These are phyloP conservation scores for Leptosphaerulina australis DNA, from an alignment of 2,329 filamentous ascomycete genomes.

Conservation along the genomic window DNA sequence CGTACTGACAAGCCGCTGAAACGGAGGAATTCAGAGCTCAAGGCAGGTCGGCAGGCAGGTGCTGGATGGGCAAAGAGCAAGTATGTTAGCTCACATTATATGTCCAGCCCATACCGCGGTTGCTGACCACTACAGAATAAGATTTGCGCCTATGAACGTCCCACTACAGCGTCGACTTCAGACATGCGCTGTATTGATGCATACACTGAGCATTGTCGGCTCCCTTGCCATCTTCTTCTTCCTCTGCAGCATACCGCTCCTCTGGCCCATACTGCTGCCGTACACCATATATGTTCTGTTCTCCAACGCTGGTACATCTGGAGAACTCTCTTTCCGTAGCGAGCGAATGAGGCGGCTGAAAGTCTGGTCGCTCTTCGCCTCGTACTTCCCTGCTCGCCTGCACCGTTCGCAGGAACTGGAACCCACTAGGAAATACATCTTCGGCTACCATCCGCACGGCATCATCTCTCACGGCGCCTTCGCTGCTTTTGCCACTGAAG, in stretches of 20 bases:
- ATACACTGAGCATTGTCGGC: conserved; percentile 57
- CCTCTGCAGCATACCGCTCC: conserved; percentile 86
- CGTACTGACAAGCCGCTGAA: conserved; percentile 41
- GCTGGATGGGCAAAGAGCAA: conserved; percentile 59
- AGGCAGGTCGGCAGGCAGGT: conserved; percentile 60
- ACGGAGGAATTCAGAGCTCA: conserved; percentile 51
- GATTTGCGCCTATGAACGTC: conserved; percentile 85
- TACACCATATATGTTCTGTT: conserved; percentile 86
- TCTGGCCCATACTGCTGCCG: conserved; percentile 78
- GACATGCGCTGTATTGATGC: conserved; percentile 56
- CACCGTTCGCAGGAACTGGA: conserved; percentile 83
- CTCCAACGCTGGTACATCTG: conserved; percentile 77
- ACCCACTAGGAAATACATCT: conserved; percentile 88
- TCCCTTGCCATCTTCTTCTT: conserved; percentile 82
- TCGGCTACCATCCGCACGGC: conserved; percentile 96
- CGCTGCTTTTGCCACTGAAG: conserved; percentile 87
- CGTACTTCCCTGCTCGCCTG: conserved; percentile 87
- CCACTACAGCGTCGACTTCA: conserved; percentile 58
- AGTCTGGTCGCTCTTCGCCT: conserved; percentile 87
- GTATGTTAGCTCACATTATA: conserved; percentile 33
- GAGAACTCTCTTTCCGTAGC: conserved; percentile 74
- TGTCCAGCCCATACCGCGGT: conserved; percentile 5
- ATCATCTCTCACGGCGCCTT: conserved; percentile 98
- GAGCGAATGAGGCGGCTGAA: conserved; percentile 73
- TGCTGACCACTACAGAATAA: conserved; percentile 61